Percentiles rank a stretch among this genome's conserved stretches.
Conservation (phyloP, 1,284 basidiomycete genomes). For the Megacollybia platyphylla region DNA sequence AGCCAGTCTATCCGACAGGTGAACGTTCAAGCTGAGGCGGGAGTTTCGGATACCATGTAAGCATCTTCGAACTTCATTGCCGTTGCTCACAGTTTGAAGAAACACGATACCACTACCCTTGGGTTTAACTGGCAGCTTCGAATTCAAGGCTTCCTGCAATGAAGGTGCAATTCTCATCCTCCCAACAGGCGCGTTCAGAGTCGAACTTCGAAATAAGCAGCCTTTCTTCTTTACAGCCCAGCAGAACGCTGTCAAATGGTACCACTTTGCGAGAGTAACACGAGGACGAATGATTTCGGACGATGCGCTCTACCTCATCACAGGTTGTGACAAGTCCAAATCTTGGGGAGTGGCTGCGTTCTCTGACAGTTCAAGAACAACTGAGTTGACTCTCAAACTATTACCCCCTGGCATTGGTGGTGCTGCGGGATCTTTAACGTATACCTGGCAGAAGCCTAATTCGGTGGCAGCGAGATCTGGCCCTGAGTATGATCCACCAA, state of each 20-base stretch:
- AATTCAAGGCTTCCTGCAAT: slow-evolving; percentile 1
- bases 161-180: slow-evolving; percentile 6
- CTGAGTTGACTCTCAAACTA: background rate
- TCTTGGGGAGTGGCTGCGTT: slow-evolving; percentile 3
- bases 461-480: background rate
- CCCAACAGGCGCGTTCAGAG: slow-evolving; percentile 1
- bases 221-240: slow-evolving; percentile 1
- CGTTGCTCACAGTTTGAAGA: background rate
- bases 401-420: background rate
- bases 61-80: background rate
- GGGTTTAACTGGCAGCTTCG: background rate
- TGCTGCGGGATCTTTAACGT: background rate
- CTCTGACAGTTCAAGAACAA: background rate
- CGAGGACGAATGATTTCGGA: slow-evolving; percentile 1
- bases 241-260: slow-evolving; percentile 3
- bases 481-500: background rate
- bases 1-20: background rate
- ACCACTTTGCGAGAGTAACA: background rate
- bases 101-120: background rate
- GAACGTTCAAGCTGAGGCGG: background rate
- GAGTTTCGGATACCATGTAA: background rate
- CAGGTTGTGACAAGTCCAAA: slow-evolving; percentile 5
- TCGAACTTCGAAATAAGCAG: slow-evolving; percentile 1
- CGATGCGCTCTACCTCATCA: slow-evolving; percentile 4
- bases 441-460: background rate